Base-by-base conservation (phyloP, 805 yeast genomes). In the Myxozyma neglecta region DNA sequence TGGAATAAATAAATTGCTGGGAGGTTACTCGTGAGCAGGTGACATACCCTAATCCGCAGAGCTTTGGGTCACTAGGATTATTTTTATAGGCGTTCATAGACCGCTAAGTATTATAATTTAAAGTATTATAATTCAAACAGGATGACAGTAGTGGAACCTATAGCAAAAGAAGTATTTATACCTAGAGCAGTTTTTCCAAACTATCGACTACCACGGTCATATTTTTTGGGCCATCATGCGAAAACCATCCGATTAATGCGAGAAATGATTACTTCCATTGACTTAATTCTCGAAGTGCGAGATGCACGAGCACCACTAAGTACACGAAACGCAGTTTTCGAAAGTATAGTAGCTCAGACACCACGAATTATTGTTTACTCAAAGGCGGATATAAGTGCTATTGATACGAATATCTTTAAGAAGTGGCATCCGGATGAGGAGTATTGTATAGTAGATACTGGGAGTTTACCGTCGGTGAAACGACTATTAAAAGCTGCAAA, bases 291-390 rank as follows among this genome's bases (percentile, higher is more conserved):
- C 6, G 99, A 94, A 70, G 81, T 94, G 8, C 76, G 98, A 70
- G 99, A 94, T 72, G 79, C 93, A 1, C 75, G 99, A 63, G 96
- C 97, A 0, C 99, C 99, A 0, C 68, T 92, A 1, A 81, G 93
- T 2, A 87, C 97, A 0, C 80, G 90, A 53, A 93, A 93, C 71
- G 85, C 85, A 1, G 78, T 92, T n/a, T 81, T 93, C 57, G 94
- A 89, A 65, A 79, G 83, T 42, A 81, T 87, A 0, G 76, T 88
- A 50, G 81, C 81, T 0, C 80, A 80, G 10, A 84, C 83, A 61
- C 74, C 75, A 18, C 83, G 82, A 66, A 69, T 88, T n/a, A 79
- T 91, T 0, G 71, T 92, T 1, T 94, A 92, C 74, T 85, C 94
- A 37, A 91, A 90, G 74, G 80, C 80, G 46, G 97, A 90, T 70